Evolutionary conservation across 2,329 filamentous ascomycete genomes (phyloP).

Genomic region (Apiospora sp.): DNA sequence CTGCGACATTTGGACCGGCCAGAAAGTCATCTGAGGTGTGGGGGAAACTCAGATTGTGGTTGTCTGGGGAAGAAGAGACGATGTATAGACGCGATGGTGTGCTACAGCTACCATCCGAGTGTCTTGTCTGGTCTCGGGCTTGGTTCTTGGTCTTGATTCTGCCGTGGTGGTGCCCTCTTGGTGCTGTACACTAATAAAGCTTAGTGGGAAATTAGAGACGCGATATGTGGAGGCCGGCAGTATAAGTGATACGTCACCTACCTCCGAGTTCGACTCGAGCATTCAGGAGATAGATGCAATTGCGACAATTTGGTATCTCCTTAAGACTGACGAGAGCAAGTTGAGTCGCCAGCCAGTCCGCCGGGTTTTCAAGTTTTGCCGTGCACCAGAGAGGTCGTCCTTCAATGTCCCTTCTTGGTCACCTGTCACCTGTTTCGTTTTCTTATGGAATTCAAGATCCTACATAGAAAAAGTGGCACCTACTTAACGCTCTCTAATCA

Average conservation of each 20-base stretch:
- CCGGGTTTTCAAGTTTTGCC: neutral
- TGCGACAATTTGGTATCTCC: neutral
- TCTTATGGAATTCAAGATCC: constrained; percentile 5
- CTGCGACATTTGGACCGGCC: constrained; percentile 22
- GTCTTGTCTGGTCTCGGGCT: constrained; percentile 6
- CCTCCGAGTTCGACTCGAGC: neutral
- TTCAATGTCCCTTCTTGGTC: neutral
- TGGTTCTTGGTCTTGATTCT: constrained; percentile 3
- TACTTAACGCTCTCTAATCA: neutral
- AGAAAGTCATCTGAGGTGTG: constrained; percentile 19
- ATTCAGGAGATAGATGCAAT: neutral
- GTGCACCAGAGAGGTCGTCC: neutral
- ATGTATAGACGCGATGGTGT: constrained; percentile 4
- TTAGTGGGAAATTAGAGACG: constrained; percentile 21
- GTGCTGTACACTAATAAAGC: constrained; percentile 3
- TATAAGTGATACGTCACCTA: constrained; percentile 15
- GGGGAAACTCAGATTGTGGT: constrained; percentile 17
- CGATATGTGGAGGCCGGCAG: neutral
- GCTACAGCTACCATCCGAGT: neutral
- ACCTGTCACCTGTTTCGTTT: neutral
- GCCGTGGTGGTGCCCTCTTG: neutral
- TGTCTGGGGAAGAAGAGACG: constrained; percentile 10
- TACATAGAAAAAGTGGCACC: constrained; percentile 4
- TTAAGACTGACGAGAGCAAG: neutral
- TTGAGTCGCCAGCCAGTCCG: neutral